Base-by-base conservation (phyloP, 768 basidiomycete species). In the Tylopilus cervinicoccineus region DNA sequence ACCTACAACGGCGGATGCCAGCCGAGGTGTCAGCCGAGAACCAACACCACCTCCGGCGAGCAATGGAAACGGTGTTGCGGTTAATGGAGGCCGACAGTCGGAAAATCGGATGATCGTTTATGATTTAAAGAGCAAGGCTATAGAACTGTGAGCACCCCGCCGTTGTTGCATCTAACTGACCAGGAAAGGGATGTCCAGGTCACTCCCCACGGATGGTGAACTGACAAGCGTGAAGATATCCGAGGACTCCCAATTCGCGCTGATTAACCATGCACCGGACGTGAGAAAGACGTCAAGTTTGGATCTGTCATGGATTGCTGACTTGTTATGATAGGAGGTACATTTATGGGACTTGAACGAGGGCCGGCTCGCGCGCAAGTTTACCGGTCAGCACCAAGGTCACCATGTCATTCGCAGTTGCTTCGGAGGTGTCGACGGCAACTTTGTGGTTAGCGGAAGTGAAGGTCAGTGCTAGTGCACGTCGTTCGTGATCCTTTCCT, bases 371-470 rank as follows among this genome's bases (percentile, higher is more conserved):
- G 76, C 84, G 22, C 84, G 87, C 51, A 92, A 84, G 68, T 95
- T 86, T 63, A 80, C 81, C 4, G 96, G 93, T 8, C 94, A 96
- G 53, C 78, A 77, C 26, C 92, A 95, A 65, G 81, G 82, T 2
- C 76, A 79, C 24, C 88, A 92, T 66, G 83, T 96, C 53, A 88
- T 98, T 51, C 81, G 91, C 49, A 91, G 89, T 65, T 94, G 91
- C 62, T 97, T 98, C 67, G 96, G 94, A 24, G 94, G 95, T 24
- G 72, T 84, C 44, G 83, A 88, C 59, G 86, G 84, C 44, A 90
- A 87, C 62, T 93, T 94, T 63, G 79, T 99, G 43, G 79, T 92
- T 52, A 93, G 89, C 60, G 96, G 95, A 19, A 95, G 93, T 61
- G 95, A 97, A 83, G 95, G 95, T 91, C 55, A 44, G 79, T 57